Evolutionary conservation across 768 basidiomycete genomes (phyloP), one percentile per base, ranked within the genome.

Genomic region (Roridomyces roridus): DNA sequence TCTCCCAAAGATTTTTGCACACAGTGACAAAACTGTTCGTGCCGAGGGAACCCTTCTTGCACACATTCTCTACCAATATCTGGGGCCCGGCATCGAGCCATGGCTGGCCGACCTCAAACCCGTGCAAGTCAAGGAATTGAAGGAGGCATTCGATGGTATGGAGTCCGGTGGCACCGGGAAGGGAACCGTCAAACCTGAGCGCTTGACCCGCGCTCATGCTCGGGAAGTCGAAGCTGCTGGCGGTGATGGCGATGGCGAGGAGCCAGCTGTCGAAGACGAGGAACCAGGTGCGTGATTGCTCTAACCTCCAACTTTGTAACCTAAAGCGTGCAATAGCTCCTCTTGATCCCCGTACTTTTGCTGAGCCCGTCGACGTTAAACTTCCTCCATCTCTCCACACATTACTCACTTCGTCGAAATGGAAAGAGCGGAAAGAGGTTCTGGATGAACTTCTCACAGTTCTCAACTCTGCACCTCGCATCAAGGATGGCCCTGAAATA

Each of bases 381-480:
- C 80, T 98, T 39, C 91, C 97, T 0, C 70, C 84, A 3, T 87
- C 87, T 52, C 78, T 98, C 57, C 85, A 91, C 55, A 78, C 86
- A 3, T 77, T 82, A 46, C 79, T 99, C 46, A 83, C 87, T 21
- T 98, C 97, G 5, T 86, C 93, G 0, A 98, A 98, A 73, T 99
- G 97, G 97, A 98, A 99, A 68, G 97, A 99, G 63, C 85, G 94
- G 36, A 95, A 98, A 68, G 92, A 96, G 65, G 91, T 85, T 3
- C 77, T 98, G 28, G 95, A 97, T 61, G 92, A 93, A 24, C 80
- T 96, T 21, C 78, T 86, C 41, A 82, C 83, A 3, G 73, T 93
- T 31, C 73, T 98, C 26, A 83, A 83, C 49, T 75, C 85, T 8
- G 82, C 88, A 3, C 87, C 89, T 12, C 84, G 87, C 54, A 90